These are phyloP conservation scores for Pterocarpus santalinus DNA, from an alignment of 306 rosid genomes.

Conservation along the genomic window DNA sequence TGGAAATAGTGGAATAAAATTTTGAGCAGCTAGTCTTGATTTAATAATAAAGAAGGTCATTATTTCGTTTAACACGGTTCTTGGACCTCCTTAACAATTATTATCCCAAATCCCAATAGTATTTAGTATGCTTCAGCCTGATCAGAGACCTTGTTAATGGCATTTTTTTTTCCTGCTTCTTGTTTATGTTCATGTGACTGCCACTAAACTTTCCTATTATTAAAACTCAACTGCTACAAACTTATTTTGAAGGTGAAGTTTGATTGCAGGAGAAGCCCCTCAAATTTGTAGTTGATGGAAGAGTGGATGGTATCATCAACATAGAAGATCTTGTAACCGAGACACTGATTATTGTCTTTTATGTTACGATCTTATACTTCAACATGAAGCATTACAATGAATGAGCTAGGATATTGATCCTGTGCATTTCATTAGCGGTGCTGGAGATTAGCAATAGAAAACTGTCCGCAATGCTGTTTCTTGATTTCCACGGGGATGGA, in stretches of 20 bases:
- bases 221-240: conserved; percentile 10
- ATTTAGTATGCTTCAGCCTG: not conserved
- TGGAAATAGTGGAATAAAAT: not conserved
- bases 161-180: not conserved
- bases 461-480: not conserved
- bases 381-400: not conserved
- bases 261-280: conserved; percentile 52
- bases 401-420: conserved; percentile 33
- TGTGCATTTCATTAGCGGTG: conserved; percentile 20
- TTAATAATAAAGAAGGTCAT: not conserved
- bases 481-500: conserved; percentile 23
- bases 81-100: conserved; percentile 17
- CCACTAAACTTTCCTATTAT: conserved; percentile 10
- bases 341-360: too few species aligned
- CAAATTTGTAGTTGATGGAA: conserved; percentile 36
- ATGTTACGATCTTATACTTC: conserved; percentile 13
- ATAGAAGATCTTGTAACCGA: conserved; percentile 20
- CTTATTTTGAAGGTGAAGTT: conserved; percentile 6
- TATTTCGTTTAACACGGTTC: conserved; percentile 28
- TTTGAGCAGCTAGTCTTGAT: not conserved
- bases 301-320: conserved; percentile 42
- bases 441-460: not conserved
- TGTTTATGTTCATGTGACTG: conserved; percentile 21
- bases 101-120: not conserved
- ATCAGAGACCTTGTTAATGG: not conserved